Evolutionary conservation across 306 rosid species (phyloP).

Genomic region (Hippophae rhamnoides): DNA sequence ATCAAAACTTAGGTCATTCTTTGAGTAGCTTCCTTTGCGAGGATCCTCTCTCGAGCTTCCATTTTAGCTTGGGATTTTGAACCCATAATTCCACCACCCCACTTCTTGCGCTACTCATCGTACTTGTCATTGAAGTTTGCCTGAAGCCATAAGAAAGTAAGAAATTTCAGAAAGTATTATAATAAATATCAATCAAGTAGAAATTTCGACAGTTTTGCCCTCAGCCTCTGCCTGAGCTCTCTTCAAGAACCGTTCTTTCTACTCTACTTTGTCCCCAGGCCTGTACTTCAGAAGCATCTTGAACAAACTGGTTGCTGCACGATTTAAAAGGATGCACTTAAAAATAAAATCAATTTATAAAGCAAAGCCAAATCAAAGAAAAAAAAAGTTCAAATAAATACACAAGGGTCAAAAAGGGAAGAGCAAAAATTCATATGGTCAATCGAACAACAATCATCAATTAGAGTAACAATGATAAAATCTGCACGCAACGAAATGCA

Average conservation of each 20-base stretch:
- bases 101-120: slow-evolving; percentile 65
- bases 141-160: slow-evolving; percentile 14
- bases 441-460: too few relatives aligned
- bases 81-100: slow-evolving; percentile 92
- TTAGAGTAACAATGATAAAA: too few relatives aligned
- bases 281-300: slow-evolving; percentile 71
- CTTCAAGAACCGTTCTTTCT: slow-evolving; percentile 61
- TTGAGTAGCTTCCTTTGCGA: slow-evolving; percentile 80
- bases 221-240: slow-evolving; percentile 69
- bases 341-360: background rate
- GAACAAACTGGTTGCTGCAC: slow-evolving; percentile 60
- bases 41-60: slow-evolving; percentile 51
- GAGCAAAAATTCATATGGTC: too few relatives aligned
- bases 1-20: slow-evolving; percentile 31
- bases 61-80: slow-evolving; percentile 75
- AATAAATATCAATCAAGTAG: background rate
- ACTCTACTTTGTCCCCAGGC: slow-evolving; percentile 64
- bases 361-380: background rate
- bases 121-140: slow-evolving; percentile 74
- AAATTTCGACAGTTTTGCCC: slow-evolving; percentile 47
- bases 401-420: too few relatives aligned
- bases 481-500: too few relatives aligned
- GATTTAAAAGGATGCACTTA: background rate
- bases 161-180: background rate
- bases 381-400: background rate